These are phyloP conservation scores for Candida jianshihensis DNA, from an alignment of 805 yeast species.

Conservation along the genomic window DNA sequence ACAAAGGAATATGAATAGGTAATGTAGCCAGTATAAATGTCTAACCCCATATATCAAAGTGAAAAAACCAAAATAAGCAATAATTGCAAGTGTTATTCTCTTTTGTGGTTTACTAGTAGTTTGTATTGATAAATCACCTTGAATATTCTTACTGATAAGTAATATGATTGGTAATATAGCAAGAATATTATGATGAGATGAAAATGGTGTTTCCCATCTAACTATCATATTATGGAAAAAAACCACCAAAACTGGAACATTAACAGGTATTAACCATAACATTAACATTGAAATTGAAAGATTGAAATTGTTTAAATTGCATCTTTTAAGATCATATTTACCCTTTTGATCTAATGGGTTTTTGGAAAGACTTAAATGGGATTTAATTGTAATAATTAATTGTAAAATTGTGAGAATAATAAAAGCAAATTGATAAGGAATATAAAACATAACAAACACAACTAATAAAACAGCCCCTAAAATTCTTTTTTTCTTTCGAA, in stretches of 20 bases:
- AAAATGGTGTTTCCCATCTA: slow-evolving; percentile 77
- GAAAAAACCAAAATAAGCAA: slow-evolving; percentile 52
- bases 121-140: slow-evolving; percentile 41
- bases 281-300: slow-evolving; percentile 57
- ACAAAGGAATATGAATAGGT: slow-evolving; percentile 59
- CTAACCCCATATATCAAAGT: slow-evolving; percentile 68
- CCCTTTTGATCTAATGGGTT: slow-evolving; percentile 7
- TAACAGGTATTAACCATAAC: slow-evolving; percentile 75
- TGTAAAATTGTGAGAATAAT: slow-evolving; percentile 56
- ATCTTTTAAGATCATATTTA: slow-evolving; percentile 12
- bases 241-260: slow-evolving; percentile 70
- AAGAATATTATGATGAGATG: slow-evolving; percentile 77
- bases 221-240: slow-evolving; percentile 74
- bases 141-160: slow-evolving; percentile 46
- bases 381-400: slow-evolving; percentile 39
- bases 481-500: slow-evolving; percentile 11
- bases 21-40: slow-evolving; percentile 81
- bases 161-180: slow-evolving; percentile 70
- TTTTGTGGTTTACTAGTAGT: slow-evolving; percentile 21
- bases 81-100: slow-evolving; percentile 28
- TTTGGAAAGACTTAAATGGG: slow-evolving; percentile 8
- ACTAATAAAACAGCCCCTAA: slow-evolving; percentile 25
- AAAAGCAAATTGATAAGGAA: slow-evolving; percentile 80
- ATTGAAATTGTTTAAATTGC: slow-evolving; percentile 48
- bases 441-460: slow-evolving; percentile 46